Percentiles rank a stretch among this genome's conserved stretches.
phyloP scores from a whole-genome alignment of 129 eudicot genomes.

The Saussurea involucrata region DNA sequence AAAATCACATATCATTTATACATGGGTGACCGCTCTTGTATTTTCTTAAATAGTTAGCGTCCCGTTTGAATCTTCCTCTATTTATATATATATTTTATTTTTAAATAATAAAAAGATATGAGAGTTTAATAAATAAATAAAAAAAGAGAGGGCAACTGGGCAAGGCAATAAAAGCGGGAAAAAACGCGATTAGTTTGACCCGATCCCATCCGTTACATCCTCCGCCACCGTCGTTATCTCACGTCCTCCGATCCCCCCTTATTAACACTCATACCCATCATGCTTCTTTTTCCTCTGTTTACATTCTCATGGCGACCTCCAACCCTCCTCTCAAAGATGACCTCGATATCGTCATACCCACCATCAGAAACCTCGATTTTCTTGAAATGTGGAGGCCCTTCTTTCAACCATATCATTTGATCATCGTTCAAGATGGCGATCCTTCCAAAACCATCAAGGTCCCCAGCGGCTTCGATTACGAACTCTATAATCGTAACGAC shows the following conservation, averaged over 20 bases:
- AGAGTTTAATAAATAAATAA: too few relatives aligned
- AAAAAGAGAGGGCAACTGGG: not conserved
- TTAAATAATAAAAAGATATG: too few relatives aligned
- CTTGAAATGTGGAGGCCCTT: constrained; percentile 95
- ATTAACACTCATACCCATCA: not conserved
- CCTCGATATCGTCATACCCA: constrained; percentile 81
- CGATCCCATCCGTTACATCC: constrained; percentile 29
- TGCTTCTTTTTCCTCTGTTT: constrained; percentile 10
- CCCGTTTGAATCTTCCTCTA: too few relatives aligned
- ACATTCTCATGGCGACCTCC: constrained; percentile 29
- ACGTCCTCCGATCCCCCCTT: constrained; percentile 11
- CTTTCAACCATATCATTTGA: constrained; percentile 74
- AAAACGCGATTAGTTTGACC: not conserved
- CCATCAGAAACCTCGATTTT: constrained; percentile 79
- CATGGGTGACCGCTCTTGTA: too few relatives aligned
- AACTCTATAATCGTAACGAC: constrained; percentile 70
- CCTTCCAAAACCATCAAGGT: constrained; percentile 67
- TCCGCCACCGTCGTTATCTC: constrained; percentile 23
- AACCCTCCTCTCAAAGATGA: constrained; percentile 57
- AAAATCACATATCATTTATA: too few relatives aligned
- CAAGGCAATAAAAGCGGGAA: not conserved
- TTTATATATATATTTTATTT: too few relatives aligned
- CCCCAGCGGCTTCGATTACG: constrained; percentile 75
- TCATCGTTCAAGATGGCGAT: constrained; percentile 92
- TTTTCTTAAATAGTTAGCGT: too few relatives aligned